Percentiles rank a stretch among this genome's conserved stretches.
These are phyloP conservation scores for Pseudonitzschia pungens DNA, from an alignment of 108 stramenopile genomes.

Conservation along the genomic window DNA sequence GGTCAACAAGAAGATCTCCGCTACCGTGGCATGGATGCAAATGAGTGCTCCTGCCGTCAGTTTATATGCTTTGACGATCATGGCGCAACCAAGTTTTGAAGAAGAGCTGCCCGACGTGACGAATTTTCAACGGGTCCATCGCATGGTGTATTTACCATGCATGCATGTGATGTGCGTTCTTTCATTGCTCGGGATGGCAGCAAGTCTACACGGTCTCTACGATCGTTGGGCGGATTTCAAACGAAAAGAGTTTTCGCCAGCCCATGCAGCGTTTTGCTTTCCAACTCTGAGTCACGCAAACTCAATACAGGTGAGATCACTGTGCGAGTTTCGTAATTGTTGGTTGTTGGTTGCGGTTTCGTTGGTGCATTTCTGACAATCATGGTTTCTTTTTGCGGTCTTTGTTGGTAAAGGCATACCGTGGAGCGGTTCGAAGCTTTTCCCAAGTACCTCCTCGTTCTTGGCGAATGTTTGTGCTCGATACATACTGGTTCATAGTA, in stretches of 20 bases:
- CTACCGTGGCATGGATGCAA: constrained; percentile 77
- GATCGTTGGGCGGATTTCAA: constrained; percentile 57
- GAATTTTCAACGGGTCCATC: constrained; percentile 63
- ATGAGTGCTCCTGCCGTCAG: constrained; percentile 73
- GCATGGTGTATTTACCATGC: constrained; percentile 69
- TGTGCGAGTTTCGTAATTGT: neutral
- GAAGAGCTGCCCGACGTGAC: constrained; percentile 78
- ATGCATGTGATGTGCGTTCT: constrained; percentile 68
- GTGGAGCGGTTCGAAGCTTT: constrained; percentile 67
- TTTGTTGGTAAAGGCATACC: constrained; percentile 39
- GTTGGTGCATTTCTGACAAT: neutral
- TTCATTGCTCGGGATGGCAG: constrained; percentile 61
- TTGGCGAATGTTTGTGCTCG: constrained; percentile 41
- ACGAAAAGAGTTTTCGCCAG: constrained; percentile 69
- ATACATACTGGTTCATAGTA: constrained; percentile 63
- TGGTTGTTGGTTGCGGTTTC: no score
- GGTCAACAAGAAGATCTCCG: constrained; percentile 69
- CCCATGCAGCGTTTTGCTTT: constrained; percentile 80
- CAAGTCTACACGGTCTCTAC: constrained; percentile 60
- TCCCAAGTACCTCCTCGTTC: constrained; percentile 44
- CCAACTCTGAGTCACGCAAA: constrained; percentile 74
- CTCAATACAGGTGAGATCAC: constrained; percentile 49
- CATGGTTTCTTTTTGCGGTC: neutral
- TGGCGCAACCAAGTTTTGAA: constrained; percentile 76
- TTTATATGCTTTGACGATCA: constrained; percentile 69